Evolutionary conservation across 2,329 filamentous ascomycete species (phyloP).

Genomic region (Talaromyces sp.): DNA sequence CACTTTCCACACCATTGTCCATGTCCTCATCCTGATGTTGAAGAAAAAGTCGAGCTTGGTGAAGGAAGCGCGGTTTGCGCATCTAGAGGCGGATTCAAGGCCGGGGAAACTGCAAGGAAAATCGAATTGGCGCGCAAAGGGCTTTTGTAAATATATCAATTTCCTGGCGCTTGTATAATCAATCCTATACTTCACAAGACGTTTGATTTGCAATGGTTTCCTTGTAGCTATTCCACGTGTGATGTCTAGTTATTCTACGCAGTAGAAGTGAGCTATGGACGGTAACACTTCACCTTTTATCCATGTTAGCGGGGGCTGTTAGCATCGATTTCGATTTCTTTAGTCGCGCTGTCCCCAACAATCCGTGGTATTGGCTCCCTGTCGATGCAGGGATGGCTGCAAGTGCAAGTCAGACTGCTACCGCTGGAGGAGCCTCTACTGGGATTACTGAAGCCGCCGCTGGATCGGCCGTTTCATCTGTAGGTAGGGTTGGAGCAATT

Average conservation of each 20-base stretch:
- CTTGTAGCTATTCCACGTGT: not conserved
- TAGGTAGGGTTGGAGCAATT: conserved; percentile 32
- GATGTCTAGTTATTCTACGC: not conserved
- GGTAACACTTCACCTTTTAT: not conserved
- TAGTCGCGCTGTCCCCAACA: conserved; percentile 52
- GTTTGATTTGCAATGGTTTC: not conserved
- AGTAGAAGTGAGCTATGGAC: not conserved
- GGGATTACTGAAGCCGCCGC: conserved; percentile 21
- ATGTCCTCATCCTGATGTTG: conserved; percentile 71
- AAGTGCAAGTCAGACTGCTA: conserved; percentile 20
- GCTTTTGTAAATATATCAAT: conserved; percentile 31
- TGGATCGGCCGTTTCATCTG: conserved; percentile 24
- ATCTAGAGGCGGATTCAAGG: conserved; percentile 45
- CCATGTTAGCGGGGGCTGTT: conserved; percentile 61
- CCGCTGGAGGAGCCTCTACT: conserved; percentile 31
- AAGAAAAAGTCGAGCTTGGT: conserved; percentile 68
- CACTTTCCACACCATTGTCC: conserved; percentile 97
- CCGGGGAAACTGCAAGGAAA: conserved; percentile 44
- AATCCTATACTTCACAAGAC: not conserved
- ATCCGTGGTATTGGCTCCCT: conserved; percentile 48
- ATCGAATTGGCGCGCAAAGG: conserved; percentile 49
- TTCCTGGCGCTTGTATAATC: not conserved
- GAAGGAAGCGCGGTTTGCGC: conserved; percentile 47
- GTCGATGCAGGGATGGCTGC: conserved; percentile 19
- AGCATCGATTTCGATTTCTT: conserved; percentile 66